Conservation (phyloP, 1,139 yeast genomes). For the Suhomyces bribrorum region DNA sequence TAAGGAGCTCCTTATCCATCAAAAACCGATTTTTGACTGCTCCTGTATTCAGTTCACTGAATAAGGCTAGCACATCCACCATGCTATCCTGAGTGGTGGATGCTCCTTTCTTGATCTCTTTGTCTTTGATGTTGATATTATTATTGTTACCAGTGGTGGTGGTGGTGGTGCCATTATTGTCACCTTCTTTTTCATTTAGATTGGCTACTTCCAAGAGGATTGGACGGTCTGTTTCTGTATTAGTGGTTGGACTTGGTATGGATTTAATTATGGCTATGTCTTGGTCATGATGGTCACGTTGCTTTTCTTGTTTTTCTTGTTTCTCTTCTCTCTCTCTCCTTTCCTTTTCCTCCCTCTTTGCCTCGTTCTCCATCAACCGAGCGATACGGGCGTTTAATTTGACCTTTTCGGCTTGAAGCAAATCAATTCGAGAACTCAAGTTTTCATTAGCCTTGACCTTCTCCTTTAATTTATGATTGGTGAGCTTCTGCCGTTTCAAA, state of each 20-base stretch:
- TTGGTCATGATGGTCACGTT: background rate
- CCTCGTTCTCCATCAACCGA: constrained; percentile 10
- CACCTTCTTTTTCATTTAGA: background rate
- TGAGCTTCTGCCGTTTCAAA: constrained; percentile 22
- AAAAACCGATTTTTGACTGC: constrained; percentile 4
- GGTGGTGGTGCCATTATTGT: background rate
- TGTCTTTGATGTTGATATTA: background rate
- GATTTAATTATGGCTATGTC: background rate
- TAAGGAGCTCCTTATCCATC: constrained; percentile 5
- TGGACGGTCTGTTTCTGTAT: constrained; percentile 1
- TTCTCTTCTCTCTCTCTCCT: constrained; percentile 2
- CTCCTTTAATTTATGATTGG: constrained; percentile 22
- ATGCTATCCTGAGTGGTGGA: constrained; percentile 18
- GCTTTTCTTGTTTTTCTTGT: constrained; percentile 1
- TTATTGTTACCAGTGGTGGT: background rate
- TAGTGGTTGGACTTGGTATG: background rate
- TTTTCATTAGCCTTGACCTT: constrained; percentile 21
- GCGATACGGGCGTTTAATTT: constrained; percentile 11
- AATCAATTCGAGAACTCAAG: constrained; percentile 19
- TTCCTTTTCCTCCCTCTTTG: constrained; percentile 4
- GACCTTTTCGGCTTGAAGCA: constrained; percentile 10
- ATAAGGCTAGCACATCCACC: constrained; percentile 18
- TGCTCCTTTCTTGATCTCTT: constrained; percentile 10
- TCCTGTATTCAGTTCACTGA: constrained; percentile 12
- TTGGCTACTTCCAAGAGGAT: constrained; percentile 3